Evolutionary conservation across 2,329 filamentous ascomycete genomes (phyloP).

Genomic region (Epichloe aotearoae): DNA sequence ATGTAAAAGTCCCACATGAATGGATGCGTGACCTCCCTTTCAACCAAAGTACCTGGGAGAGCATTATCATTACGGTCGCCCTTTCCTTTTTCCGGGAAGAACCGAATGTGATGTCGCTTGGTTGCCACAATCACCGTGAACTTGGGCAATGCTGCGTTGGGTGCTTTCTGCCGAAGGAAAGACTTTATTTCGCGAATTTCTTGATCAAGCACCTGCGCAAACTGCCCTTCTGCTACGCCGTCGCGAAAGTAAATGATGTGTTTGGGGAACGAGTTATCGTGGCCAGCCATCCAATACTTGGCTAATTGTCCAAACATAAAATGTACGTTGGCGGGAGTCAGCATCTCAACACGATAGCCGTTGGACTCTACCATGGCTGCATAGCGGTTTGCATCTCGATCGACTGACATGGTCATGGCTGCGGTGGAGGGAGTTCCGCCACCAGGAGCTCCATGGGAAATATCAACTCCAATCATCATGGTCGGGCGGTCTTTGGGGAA

Average conservation of each 20-base stretch:
- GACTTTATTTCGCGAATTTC: slow-evolving; percentile 63
- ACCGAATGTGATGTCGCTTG: slow-evolving; percentile 88
- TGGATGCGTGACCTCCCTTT: slow-evolving; percentile 80
- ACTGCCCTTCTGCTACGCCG: slow-evolving; percentile 81
- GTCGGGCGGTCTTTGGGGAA: slow-evolving; percentile 39
- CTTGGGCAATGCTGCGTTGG: slow-evolving; percentile 35
- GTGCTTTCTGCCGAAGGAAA: slow-evolving; percentile 31
- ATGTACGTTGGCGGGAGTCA: slow-evolving; percentile 53
- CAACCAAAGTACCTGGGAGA: slow-evolving; percentile 74
- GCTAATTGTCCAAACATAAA: slow-evolving; percentile 52
- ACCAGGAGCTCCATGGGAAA: slow-evolving; percentile 70
- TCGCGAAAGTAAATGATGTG: slow-evolving; percentile 89
- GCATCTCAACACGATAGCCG: slow-evolving; percentile 67
- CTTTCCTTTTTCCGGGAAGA: slow-evolving; percentile 57
- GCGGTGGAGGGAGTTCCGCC: slow-evolving; percentile 61
- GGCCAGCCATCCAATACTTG: slow-evolving; percentile 48
- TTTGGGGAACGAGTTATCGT: slow-evolving; percentile 35
- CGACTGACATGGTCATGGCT: slow-evolving; percentile 72
- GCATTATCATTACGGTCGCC: slow-evolving; percentile 72
- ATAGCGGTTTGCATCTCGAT: slow-evolving; percentile 60
- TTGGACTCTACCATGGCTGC: slow-evolving; percentile 72
- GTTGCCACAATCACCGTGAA: slow-evolving; percentile 81
- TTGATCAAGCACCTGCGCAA: slow-evolving; percentile 61
- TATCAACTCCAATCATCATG: slow-evolving; percentile 81
- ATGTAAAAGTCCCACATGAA: slow-evolving; percentile 80